These are phyloP conservation scores for Fusarium devonianum DNA, from an alignment of 2,329 filamentous ascomycete species.

Conservation along the genomic window DNA sequence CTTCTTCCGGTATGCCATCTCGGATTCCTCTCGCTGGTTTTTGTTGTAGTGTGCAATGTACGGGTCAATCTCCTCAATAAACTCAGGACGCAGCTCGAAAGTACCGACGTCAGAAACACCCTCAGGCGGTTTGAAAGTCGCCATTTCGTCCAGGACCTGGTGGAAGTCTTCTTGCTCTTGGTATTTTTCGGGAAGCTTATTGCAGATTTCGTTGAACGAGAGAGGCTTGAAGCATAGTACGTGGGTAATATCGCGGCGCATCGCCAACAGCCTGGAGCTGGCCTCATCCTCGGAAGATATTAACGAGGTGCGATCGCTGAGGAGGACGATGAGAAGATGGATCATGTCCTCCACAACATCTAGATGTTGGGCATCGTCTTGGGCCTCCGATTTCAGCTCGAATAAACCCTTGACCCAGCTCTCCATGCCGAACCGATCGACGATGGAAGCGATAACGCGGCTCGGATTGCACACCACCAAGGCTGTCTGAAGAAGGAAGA, in stretches of 20 bases:
- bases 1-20: slow-evolving; percentile 85
- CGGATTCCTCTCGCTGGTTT: slow-evolving; percentile 95
- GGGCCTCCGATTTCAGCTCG: slow-evolving; percentile 72
- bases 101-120: slow-evolving; percentile 91
- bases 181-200: slow-evolving; percentile 85
- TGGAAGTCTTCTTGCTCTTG: slow-evolving; percentile 91
- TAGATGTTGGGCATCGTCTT: slow-evolving; percentile 86
- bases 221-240: slow-evolving; percentile 95
- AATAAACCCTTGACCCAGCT: slow-evolving; percentile 88
- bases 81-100: slow-evolving; percentile 89
- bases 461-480: slow-evolving; percentile 85
- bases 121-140: slow-evolving; percentile 87
- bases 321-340: slow-evolving; percentile 86
- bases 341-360: slow-evolving; percentile 97
- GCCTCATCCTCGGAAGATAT: slow-evolving; percentile 71
- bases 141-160: slow-evolving; percentile 83
- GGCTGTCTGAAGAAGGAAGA: slow-evolving; percentile 91
- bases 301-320: slow-evolving; percentile 87
- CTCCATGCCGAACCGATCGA: slow-evolving; percentile 89
- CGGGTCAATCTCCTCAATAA: slow-evolving; percentile 87
- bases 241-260: slow-evolving; percentile 90
- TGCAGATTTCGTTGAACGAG: slow-evolving; percentile 90
- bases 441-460: slow-evolving; percentile 84
- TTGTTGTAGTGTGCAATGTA: slow-evolving; percentile 97
- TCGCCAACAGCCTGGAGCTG: slow-evolving; percentile 70